phyloP scores from a whole-genome alignment of 495 filamentous ascomycete genomes.

The Penicillium parvum region DNA sequence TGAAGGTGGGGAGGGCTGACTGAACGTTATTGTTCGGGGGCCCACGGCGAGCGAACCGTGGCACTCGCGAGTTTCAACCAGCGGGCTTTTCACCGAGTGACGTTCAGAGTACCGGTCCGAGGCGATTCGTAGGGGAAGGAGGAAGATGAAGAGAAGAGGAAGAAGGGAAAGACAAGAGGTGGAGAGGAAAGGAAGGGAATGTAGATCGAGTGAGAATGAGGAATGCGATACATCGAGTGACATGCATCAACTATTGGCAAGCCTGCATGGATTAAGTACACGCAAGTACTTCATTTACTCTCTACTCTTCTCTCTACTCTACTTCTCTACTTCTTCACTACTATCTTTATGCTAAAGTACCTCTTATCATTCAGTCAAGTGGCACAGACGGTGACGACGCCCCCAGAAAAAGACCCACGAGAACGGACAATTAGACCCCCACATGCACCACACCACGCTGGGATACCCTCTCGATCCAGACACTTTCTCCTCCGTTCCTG shows the following conservation, averaged over 20 bases:
- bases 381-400: conserved; percentile 22
- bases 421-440: neutral
- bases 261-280: too few species aligned
- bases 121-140: neutral
- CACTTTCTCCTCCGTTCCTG: neutral
- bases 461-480: too few species aligned
- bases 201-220: conserved; percentile 6
- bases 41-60: conserved; percentile 23
- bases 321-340: too few species aligned
- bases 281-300: too few species aligned
- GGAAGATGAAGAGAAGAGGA: conserved; percentile 1
- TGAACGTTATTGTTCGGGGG: conserved; percentile 17
- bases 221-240: conserved; percentile 16
- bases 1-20: too few species aligned
- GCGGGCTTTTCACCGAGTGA: conserved; percentile 13
- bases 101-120: conserved; percentile 9
- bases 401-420: neutral
- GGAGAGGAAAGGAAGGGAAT: conserved; percentile 7
- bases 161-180: conserved; percentile 3
- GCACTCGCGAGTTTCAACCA: conserved; percentile 16
- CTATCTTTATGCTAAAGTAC: too few species aligned
- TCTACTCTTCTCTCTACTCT: too few species aligned
- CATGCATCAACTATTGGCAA: conserved; percentile 3
- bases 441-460: too few species aligned
- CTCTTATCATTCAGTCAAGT: conserved; percentile 6